phyloP scores from a whole-genome alignment of 805 yeast species.

The Ascoidea rubescens region DNA sequence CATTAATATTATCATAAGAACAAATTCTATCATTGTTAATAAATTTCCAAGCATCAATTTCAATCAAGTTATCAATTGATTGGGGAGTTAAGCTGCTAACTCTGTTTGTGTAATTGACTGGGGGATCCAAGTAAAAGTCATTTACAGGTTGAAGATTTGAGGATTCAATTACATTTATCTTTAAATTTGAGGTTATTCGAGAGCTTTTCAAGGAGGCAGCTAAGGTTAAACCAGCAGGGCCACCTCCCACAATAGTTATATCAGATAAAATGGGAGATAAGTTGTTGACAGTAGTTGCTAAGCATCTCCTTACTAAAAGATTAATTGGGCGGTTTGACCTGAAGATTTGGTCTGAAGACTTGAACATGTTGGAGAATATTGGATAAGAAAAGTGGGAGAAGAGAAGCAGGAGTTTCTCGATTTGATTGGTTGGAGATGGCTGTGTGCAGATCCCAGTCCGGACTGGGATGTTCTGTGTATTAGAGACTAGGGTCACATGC shows the following conservation, averaged over 20 bases:
- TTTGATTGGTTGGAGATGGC: too few relatives aligned
- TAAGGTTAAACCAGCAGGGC: conserved; percentile 89
- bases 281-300: background rate
- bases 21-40: conserved; percentile 60
- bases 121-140: conserved; percentile 29
- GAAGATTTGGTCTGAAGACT: too few relatives aligned
- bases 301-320: too few relatives aligned
- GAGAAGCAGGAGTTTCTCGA: too few relatives aligned
- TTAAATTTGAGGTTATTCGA: conserved; percentile 41
- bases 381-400: too few relatives aligned
- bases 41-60: conserved; percentile 66
- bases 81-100: conserved; percentile 80
- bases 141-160: conserved; percentile 39
- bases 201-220: conserved; percentile 70
- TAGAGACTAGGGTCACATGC: too few relatives aligned
- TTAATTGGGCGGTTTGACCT: too few relatives aligned
- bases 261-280: conserved; percentile 24
- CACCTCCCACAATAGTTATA: conserved; percentile 87
- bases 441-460: too few relatives aligned
- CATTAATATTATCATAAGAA: conserved; percentile 67
- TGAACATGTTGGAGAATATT: too few relatives aligned
- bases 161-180: conserved; percentile 64
- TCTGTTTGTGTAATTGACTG: conserved; percentile 54
- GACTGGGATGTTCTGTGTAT: too few relatives aligned
- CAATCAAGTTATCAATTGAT: conserved; percentile 47